Conservation (phyloP, 1,139 yeast genomes). For the Protomyces inouyei region DNA sequence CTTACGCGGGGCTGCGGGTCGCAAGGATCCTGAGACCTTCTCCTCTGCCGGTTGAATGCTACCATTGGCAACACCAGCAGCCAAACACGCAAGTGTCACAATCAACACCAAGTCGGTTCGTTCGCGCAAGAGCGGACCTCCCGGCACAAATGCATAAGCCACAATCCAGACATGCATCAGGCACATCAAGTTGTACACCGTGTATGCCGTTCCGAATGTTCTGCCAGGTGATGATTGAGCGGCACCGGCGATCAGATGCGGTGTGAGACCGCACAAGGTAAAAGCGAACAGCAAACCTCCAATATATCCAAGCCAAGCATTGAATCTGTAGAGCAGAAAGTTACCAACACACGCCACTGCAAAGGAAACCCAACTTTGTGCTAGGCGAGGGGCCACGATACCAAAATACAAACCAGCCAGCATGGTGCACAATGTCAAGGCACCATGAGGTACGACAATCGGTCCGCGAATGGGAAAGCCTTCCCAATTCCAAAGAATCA, state of each 20-base stretch:
- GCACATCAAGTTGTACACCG: constrained; percentile 53
- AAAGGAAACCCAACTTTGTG: constrained; percentile 35
- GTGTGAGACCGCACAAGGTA: constrained; percentile 44
- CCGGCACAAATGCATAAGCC: constrained; percentile 97
- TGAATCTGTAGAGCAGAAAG: constrained; percentile 47
- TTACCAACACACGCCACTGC: constrained; percentile 51
- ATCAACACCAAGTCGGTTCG: constrained; percentile 71
- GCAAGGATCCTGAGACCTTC: constrained; percentile 27
- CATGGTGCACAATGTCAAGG: constrained; percentile 55
- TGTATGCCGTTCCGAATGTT: constrained; percentile 53
- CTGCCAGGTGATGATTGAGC: constrained; percentile 54
- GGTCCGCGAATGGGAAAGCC: constrained; percentile 89
- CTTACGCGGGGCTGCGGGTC: neutral
- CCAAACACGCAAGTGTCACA: constrained; percentile 48
- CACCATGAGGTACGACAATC: constrained; percentile 82
- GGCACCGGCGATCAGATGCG: constrained; percentile 30
- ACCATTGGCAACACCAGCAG: constrained; percentile 38
- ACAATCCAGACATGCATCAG: constrained; percentile 94
- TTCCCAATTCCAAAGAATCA: constrained; percentile 89
- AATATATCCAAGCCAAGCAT: constrained; percentile 75
- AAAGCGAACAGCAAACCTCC: constrained; percentile 68
- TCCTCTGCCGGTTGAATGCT: constrained; percentile 13
- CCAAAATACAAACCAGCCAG: constrained; percentile 55
- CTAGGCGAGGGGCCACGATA: constrained; percentile 32
- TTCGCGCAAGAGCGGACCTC: constrained; percentile 81